Conservation (phyloP, 2,329 filamentous ascomycete genomes). For the Xenoacremonium recifei region DNA sequence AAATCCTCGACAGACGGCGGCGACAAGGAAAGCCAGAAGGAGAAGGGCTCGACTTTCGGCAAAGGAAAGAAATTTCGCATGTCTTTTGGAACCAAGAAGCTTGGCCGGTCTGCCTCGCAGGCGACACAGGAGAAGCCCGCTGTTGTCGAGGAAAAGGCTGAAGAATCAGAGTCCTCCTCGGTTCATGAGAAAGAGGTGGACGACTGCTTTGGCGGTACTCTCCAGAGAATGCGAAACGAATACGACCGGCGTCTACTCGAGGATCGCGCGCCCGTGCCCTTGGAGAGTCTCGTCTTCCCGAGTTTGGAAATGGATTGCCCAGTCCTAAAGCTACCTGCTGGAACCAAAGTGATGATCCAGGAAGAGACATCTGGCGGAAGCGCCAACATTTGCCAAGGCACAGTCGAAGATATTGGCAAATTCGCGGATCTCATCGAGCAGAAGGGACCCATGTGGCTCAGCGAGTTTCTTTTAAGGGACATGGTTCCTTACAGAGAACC, state of each 20-base stretch:
- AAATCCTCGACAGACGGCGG: conserved; percentile 44
- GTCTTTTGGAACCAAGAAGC: conserved; percentile 82
- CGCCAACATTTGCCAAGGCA: conserved; percentile 89
- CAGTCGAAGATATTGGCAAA: conserved; percentile 71
- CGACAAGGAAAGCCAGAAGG: conserved; percentile 56
- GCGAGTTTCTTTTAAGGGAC: conserved; percentile 83
- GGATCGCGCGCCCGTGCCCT: conserved; percentile 47
- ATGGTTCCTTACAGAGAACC: conserved; percentile 83
- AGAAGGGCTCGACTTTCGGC: conserved; percentile 66
- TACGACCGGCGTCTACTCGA: conserved; percentile 69
- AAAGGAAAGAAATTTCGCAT: conserved; percentile 81
- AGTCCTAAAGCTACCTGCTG: conserved; percentile 68
- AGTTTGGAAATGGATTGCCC: conserved; percentile 73
- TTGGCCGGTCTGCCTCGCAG: conserved; percentile 64
- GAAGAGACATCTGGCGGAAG: conserved; percentile 66
- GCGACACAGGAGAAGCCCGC: conserved; percentile 67
- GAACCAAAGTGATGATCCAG: conserved; percentile 67
- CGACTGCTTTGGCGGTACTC: conserved; percentile 69
- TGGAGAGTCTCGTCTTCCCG: conserved; percentile 63
- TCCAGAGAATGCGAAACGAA: conserved; percentile 70
- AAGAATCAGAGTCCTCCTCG: conserved; percentile 62
- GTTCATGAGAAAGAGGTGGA: conserved; percentile 71
- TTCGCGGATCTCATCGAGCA: conserved; percentile 85
- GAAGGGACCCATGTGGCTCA: conserved; percentile 86
- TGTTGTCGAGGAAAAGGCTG: conserved; percentile 73